Evolutionary conservation across 208 protist genomes (phyloP).

Genomic region (Chromosphaera perkinsii): DNA sequence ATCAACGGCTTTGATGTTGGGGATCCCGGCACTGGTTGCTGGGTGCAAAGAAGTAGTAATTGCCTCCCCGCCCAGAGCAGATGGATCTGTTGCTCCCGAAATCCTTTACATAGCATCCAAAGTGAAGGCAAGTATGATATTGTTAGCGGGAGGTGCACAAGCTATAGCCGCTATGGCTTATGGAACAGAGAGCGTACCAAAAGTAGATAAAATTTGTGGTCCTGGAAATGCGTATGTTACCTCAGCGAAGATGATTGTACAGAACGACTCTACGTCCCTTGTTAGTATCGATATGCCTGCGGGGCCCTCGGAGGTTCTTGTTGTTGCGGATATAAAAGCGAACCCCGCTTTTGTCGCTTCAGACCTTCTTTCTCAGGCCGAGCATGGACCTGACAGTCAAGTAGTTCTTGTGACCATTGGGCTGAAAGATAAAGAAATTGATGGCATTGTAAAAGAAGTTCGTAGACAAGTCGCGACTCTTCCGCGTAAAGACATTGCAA

Average conservation of each 20-base stretch:
- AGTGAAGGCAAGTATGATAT: slow-evolving; percentile 8
- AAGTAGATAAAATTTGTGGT: slow-evolving; percentile 58
- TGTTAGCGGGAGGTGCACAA: slow-evolving; percentile 60
- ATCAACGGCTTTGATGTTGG: slow-evolving; percentile 67
- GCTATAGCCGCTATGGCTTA: slow-evolving; percentile 64
- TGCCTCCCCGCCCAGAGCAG: slow-evolving; percentile 44
- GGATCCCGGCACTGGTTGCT: slow-evolving; percentile 58
- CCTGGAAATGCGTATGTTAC: slow-evolving; percentile 69
- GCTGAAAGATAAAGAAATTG: background rate
- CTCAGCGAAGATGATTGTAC: slow-evolving; percentile 67
- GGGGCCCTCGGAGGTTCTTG: slow-evolving; percentile 56
- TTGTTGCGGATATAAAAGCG: slow-evolving; percentile 40
- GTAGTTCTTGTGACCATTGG: slow-evolving; percentile 35
- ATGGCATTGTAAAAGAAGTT: background rate
- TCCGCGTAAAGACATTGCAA: slow-evolving; percentile 10
- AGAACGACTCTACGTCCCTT: slow-evolving; percentile 36
- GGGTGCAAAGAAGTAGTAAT: slow-evolving; percentile 51
- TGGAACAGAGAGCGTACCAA: slow-evolving; percentile 50
- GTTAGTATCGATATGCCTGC: slow-evolving; percentile 73
- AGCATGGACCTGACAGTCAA: slow-evolving; percentile 54
- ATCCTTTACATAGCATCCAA: slow-evolving; percentile 41
- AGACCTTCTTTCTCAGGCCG: slow-evolving; percentile 66
- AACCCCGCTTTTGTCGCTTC: slow-evolving; percentile 57
- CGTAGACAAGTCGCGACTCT: background rate
- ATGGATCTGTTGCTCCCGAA: slow-evolving; percentile 49